Evolutionary conservation across 306 rosid genomes (phyloP).

Genomic region (Fragaria vesca): DNA sequence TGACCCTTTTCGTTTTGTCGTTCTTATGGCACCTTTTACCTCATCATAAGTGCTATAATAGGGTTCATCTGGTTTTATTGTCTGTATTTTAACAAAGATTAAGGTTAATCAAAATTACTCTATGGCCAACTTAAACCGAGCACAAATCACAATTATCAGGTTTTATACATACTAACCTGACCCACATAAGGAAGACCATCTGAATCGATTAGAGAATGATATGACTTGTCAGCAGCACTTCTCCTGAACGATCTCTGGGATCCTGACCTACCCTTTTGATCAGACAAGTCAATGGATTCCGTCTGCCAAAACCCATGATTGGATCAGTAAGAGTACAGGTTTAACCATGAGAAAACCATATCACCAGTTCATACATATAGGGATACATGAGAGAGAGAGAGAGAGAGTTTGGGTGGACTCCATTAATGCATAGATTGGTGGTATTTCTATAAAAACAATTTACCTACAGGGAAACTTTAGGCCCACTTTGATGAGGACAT

Average conservation of each 20-base stretch:
- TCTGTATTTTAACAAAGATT: constrained; percentile 44
- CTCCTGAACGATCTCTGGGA: constrained; percentile 50
- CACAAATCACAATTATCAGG: no score
- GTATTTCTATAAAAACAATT: neutral
- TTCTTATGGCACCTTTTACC: constrained; percentile 25
- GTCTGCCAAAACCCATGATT: constrained; percentile 51
- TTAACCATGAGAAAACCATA: neutral
- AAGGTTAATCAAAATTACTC: constrained; percentile 4
- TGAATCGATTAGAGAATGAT: constrained; percentile 50
- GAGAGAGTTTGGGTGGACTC: neutral
- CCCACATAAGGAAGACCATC: constrained; percentile 99
- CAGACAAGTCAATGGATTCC: constrained; percentile 75
- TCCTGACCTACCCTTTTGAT: constrained; percentile 37
- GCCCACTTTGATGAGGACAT: neutral
- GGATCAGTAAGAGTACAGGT: constrained; percentile 7
- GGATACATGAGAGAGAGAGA: neutral
- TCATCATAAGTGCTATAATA: constrained; percentile 67
- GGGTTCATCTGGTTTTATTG: constrained; percentile 67
- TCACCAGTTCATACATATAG: neutral
- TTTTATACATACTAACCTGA: constrained; percentile 58
- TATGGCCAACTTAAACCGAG: neutral
- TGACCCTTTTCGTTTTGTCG: constrained; percentile 56
- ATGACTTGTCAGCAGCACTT: constrained; percentile 50
- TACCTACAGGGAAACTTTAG: neutral
- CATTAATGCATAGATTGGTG: neutral